Conservation (phyloP, 495 filamentous ascomycete genomes). For the Talaromyces trachyspermus region DNA sequence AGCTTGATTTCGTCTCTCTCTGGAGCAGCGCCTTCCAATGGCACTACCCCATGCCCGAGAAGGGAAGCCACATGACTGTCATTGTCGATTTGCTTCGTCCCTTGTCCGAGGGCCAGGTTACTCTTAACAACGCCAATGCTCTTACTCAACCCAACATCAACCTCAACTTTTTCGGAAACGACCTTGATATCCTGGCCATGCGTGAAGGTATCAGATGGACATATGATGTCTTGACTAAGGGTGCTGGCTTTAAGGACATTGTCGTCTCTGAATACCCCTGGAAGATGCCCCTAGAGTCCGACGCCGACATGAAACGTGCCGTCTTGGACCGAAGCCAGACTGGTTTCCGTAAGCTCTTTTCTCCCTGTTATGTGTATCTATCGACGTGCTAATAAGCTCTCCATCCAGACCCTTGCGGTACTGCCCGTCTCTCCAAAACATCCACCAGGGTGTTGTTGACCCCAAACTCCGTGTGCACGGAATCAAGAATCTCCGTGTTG, state of each 20-base stretch:
- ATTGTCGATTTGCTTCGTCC: conserved; percentile 55
- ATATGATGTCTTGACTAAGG: conserved; percentile 33
- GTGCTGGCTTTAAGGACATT: conserved; percentile 39
- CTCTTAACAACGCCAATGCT: conserved; percentile 44
- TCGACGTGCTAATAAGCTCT: background rate
- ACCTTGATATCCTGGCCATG: conserved; percentile 36
- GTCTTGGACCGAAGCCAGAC: conserved; percentile 38
- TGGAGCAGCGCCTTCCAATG: conserved; percentile 50
- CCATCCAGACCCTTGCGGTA: conserved; percentile 31
- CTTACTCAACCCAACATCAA: conserved; percentile 46
- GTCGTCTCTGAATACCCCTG: conserved; percentile 45
- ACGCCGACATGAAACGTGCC: conserved; percentile 48
- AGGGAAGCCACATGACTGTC: conserved; percentile 46
- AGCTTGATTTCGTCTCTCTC: conserved; percentile 40
- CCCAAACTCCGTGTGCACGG: conserved; percentile 31
- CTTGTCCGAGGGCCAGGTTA: conserved; percentile 42
- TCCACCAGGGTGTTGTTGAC: conserved; percentile 38
- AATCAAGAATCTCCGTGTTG: conserved; percentile 45
- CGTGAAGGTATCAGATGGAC: conserved; percentile 36
- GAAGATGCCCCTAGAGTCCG: conserved; percentile 49
- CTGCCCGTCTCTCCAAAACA: conserved; percentile 38
- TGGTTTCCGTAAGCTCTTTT: conserved; percentile 25
- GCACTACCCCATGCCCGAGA: conserved; percentile 47
- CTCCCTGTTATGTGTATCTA: background rate
- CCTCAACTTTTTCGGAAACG: conserved; percentile 36